Base-by-base conservation (phyloP, 2,329 filamentous ascomycete genomes). In the Alternaria sp. region DNA sequence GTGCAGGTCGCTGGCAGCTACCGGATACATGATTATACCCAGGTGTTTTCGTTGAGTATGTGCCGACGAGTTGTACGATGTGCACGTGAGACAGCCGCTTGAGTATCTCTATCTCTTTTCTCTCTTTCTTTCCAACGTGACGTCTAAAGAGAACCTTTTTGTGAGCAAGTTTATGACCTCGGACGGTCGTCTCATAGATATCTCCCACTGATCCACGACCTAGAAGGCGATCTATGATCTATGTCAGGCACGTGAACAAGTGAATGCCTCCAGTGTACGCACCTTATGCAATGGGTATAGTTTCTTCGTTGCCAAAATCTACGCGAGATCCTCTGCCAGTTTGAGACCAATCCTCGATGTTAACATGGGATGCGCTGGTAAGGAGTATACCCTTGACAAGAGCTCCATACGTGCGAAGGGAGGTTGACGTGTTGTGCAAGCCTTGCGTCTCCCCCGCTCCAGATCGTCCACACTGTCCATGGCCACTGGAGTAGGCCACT, bases 1-100 rank as follows among this genome's bases (percentile, higher is more conserved):
- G 10, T 58, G 58, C 4, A 69, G 31, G 39, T 72, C 65, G 42
- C 69, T 69, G 1, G 56, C 17, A 7, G 69, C 69, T 2, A 72
- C 63, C 0, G 66, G 68, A 6, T 61, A 56, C 23, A 72, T 21
- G 2, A 70, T 54, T 3, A 72, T 42, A 2, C 68, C 36, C 17
- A 39, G 7, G 21, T 39, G n/a, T 10, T 5, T 39, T 39, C 36
- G 4, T 9, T 10, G 36, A 2, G 9, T 39, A 39, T 23, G 36
- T 39, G 5, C 36, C 36, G 4, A 39, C 11, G 0, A 39, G 17
- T 5, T 39, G 36, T 3, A 21, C 9, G 17, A 39, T 39, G n/a
- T 39, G 36, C 3, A 39, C 36, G n/a, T 39, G 36, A 39, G n/a
- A 21, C 4, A 39, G 5, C 21, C n/a, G n/a, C 36, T 21, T 23